Evolutionary conservation across 495 filamentous ascomycete genomes (phyloP).

Genomic region (Eremomyces bilateralis): DNA sequence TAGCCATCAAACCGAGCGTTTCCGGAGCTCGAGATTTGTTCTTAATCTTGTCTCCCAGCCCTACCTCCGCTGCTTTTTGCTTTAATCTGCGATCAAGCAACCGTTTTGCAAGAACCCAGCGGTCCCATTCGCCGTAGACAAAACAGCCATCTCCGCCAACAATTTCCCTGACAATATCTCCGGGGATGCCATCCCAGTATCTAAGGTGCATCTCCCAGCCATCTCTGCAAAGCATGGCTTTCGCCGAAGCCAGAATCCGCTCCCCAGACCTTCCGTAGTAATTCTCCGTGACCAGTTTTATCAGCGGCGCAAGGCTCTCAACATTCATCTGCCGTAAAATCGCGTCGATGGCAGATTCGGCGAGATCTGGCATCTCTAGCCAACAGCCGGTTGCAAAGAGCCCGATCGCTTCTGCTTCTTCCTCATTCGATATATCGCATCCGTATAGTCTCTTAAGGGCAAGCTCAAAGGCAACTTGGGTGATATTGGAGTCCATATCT

Average conservation of each 20-base stretch:
- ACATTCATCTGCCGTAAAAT: slow-evolving; percentile 32
- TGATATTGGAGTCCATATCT: slow-evolving; percentile 33
- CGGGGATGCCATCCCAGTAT: slow-evolving; percentile 36
- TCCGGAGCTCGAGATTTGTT: slow-evolving; percentile 19
- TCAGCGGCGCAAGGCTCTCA: slow-evolving; percentile 23
- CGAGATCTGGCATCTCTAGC: slow-evolving; percentile 36
- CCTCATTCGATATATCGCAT: slow-evolving; percentile 24
- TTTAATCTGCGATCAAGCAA: slow-evolving; percentile 30
- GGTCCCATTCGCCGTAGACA: slow-evolving; percentile 33
- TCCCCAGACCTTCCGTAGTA: slow-evolving; percentile 37
- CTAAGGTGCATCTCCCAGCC: slow-evolving; percentile 35
- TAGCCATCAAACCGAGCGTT: slow-evolving; percentile 20
- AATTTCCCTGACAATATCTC: slow-evolving; percentile 33
- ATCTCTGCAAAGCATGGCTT: slow-evolving; percentile 37
- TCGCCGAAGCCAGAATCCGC: slow-evolving; percentile 30
- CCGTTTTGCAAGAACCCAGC: slow-evolving; percentile 32
- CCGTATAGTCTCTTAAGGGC: slow-evolving; percentile 36
- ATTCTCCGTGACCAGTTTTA: slow-evolving; percentile 33
- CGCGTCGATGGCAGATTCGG: slow-evolving; percentile 30
- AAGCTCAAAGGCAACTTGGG: slow-evolving; percentile 32
- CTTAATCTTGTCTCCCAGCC: slow-evolving; percentile 17
- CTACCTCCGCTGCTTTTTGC: slow-evolving; percentile 21
- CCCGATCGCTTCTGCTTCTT: slow-evolving; percentile 31
- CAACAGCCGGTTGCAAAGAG: slow-evolving; percentile 38
- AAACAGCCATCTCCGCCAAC: slow-evolving; percentile 40